Base-by-base conservation (phyloP, 768 basidiomycete species). In the Boletus sp. region DNA sequence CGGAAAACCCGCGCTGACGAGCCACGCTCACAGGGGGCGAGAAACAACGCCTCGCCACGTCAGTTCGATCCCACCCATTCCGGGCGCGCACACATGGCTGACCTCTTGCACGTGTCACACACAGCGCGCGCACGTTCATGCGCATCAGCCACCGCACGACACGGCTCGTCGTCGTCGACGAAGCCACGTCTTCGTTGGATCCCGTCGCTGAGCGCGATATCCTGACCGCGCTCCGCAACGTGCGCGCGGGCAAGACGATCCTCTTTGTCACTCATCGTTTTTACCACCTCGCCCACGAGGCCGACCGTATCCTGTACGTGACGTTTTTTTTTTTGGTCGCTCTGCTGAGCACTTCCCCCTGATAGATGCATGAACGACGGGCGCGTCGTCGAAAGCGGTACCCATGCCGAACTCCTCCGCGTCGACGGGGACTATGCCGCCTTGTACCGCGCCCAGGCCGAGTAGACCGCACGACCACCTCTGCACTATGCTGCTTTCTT, bases 201-300 rank as follows among this genome's bases (percentile, higher is more conserved):
- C 76, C 85, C 8, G 66, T 78, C 41, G 78, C 74, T 0, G 85
- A 87, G 62, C 74, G 72, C 14, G 68, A 75, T 1, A 68, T 85
- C 11, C 75, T 83, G 49, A 58, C 72, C 15, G 66, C 69, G 10
- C 64, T 84, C 33, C 66, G 71, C 4, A 58, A 63, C 1, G 58
- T 63, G 27, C 72, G 77, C 5, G 61, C 68, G 13, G 81, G 78
- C 1, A 83, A 78, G 66, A 85, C 82, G 19, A 45, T 81, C 66
- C 68, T 86, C 13, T 75, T 83, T 40, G 80, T 83, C 7, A 81
- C 80, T 0, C 84, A 86, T n/a, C n/a, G n/a, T n/a, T n/a, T n/a
- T n/a, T n/a, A n/a, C n/a, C n/a, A n/a, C n/a, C n/a, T n/a, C n/a
- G n/a, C n/a, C n/a, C n/a, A n/a, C n/a, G n/a, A n/a, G n/a, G n/a